Evolutionary conservation across 495 filamentous ascomycete genomes (phyloP).

Genomic region (Neurospora cerealis): DNA sequence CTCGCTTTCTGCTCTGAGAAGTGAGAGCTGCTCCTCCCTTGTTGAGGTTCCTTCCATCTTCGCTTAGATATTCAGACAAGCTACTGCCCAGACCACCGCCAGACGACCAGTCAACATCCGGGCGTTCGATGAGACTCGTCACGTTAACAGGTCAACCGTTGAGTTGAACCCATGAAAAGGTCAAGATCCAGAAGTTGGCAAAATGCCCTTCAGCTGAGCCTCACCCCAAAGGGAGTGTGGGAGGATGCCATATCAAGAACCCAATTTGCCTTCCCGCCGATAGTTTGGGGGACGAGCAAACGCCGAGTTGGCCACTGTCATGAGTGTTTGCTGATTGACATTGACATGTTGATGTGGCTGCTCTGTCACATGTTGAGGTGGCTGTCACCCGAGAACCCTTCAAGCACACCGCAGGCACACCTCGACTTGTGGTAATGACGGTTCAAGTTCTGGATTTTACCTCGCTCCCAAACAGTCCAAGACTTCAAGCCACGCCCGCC

Average conservation of each 20-base stretch:
- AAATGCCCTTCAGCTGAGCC: neutral
- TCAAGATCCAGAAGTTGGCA: neutral
- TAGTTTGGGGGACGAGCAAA: neutral
- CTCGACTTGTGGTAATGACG: neutral
- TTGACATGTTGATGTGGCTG: neutral
- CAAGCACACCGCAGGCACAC: neutral
- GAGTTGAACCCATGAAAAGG: neutral
- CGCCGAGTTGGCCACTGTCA: neutral
- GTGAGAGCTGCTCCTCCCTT: neutral
- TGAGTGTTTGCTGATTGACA: neutral
- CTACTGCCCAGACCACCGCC: neutral
- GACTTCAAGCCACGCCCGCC: neutral
- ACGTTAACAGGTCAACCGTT: neutral
- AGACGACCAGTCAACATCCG: neutral
- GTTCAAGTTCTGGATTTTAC: neutral
- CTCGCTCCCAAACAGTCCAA: neutral
- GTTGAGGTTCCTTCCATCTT: neutral
- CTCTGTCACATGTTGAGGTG: neutral
- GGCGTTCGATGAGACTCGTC: neutral
- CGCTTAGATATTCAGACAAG: neutral
- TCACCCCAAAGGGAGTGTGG: neutral
- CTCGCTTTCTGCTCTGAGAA: neutral
- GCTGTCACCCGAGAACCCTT: neutral
- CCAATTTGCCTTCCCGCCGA: neutral
- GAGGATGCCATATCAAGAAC: neutral